Base-by-base conservation (phyloP, 2,329 filamentous ascomycete genomes). In the Fusarium stilboides region DNA sequence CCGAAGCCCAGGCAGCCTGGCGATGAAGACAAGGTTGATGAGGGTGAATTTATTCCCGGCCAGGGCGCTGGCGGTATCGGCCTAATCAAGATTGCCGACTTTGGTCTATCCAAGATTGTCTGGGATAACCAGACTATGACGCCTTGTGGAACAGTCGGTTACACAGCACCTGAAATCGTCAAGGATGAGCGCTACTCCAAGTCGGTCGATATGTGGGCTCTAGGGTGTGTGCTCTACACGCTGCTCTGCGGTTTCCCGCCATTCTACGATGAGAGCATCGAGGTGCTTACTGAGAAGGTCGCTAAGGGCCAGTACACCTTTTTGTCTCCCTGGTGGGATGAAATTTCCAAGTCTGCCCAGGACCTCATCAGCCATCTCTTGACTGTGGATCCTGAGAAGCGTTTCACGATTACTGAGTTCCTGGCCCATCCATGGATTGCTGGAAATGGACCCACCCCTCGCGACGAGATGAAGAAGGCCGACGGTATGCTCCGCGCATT, bases 121-220 rank as follows among this genome's bases (percentile, higher is more conserved):
- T 99, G 96, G 96, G 96, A 98, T 75, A 96, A 90, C 73, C 93
- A 97, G 77, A 99, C 96, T 12, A 98, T 98, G 93, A 99, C 96
- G 5, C 96, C 96, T n/a, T 99, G 96, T 79, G 96, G 96, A 60
- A 99, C 96, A 0, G 96, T 98, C 59, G 96, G 96, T 43, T 99
- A 99, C 82, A 98, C 96, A 6, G 96, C 96, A 5, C 96, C 96
- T 9, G 96, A 99, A 78, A 99, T 99, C 68, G 96, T 99, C 78
- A 98, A 98, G 82, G 96, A 99, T 80, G 96, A 99, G 82, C 90
- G 94, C 22, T 99, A 99, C 80, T 98, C 95, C 37, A 99, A 98
- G 85, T 97, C 94, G 52, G 96, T 99, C 45, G 96, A 99, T 77
- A 99, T 99, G 96, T 99, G 96, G 96, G 96, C 96, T 5, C 82